Conservation (phyloP, 257 asterid genomes). For the Henckelia pumila region DNA sequence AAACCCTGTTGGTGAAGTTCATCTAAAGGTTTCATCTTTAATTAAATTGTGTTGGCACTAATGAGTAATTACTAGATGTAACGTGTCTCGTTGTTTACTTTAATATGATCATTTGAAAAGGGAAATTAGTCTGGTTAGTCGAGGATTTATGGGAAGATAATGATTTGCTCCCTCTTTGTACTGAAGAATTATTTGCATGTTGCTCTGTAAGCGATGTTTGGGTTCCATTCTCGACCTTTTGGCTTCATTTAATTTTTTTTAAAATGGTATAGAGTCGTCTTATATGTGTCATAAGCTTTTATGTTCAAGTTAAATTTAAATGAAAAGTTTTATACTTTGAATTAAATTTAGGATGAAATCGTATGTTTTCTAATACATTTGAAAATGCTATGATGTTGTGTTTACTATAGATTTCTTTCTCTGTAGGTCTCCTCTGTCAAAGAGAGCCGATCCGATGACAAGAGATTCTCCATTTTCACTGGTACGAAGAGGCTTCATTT, state of each 20-base stretch:
- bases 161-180: background rate
- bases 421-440: constrained; percentile 81
- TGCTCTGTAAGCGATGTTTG: background rate
- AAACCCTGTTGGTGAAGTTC: constrained; percentile 90
- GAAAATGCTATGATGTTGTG: background rate
- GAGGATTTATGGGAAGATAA: background rate
- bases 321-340: background rate
- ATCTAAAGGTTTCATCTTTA: constrained; percentile 56
- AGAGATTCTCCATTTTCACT: constrained; percentile 86
- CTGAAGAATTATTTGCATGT: constrained; percentile 2
- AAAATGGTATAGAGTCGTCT: too few relatives aligned
- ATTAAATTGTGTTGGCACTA: background rate
- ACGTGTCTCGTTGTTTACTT: background rate
- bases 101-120: constrained; percentile 8
- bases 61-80: constrained; percentile 6
- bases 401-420: constrained; percentile 29
- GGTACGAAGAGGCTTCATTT: constrained; percentile 92
- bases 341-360: background rate
- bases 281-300: too few relatives aligned
- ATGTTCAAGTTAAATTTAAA: too few relatives aligned
- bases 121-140: background rate
- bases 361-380: background rate
- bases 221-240: background rate
- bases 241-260: background rate
- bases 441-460: constrained; percentile 88